Conservation (phyloP, 148 eudicot genomes). For the Linanthus parryae region DNA sequence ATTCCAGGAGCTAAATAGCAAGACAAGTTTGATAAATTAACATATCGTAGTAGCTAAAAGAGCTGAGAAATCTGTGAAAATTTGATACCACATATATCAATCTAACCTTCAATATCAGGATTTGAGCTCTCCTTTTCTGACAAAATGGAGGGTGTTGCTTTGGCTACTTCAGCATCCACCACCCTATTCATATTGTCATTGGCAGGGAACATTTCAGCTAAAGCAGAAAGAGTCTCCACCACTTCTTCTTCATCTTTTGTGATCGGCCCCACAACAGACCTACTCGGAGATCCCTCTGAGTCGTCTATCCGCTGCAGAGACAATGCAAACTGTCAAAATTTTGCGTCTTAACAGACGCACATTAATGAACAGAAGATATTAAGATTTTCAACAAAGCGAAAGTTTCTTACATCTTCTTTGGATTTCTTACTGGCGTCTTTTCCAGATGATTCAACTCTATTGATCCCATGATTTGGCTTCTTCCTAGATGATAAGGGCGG, state of each 20-base stretch:
- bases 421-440: conserved; percentile 28
- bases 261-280: conserved; percentile 17
- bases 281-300: conserved; percentile 6
- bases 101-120: conserved; percentile 29
- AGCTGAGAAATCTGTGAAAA: conserved; percentile 4
- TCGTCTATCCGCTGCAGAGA: conserved; percentile 23
- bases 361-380: not conserved
- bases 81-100: not conserved
- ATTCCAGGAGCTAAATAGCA: not conserved
- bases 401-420: conserved; percentile 28
- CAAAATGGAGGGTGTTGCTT: conserved; percentile 14
- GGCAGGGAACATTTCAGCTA: conserved; percentile 47
- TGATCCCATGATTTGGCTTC: conserved; percentile 22
- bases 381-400: not conserved
- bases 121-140: conserved; percentile 15
- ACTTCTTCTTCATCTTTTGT: conserved; percentile 86
- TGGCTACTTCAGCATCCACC: conserved; percentile 15
- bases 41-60: not conserved
- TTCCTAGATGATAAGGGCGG: conserved; percentile 20
- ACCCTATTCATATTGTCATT: conserved; percentile 9
- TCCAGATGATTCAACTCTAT: conserved; percentile 22
- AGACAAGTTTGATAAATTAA: not conserved
- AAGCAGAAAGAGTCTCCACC: conserved; percentile 62
- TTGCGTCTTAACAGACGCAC: not conserved
- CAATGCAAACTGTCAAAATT: conserved; percentile 7